Evolutionary conservation across 1,284 basidiomycete species (phyloP), one percentile per base, ranked within the genome.

Genomic region (Thecaphora thlaspeos): DNA sequence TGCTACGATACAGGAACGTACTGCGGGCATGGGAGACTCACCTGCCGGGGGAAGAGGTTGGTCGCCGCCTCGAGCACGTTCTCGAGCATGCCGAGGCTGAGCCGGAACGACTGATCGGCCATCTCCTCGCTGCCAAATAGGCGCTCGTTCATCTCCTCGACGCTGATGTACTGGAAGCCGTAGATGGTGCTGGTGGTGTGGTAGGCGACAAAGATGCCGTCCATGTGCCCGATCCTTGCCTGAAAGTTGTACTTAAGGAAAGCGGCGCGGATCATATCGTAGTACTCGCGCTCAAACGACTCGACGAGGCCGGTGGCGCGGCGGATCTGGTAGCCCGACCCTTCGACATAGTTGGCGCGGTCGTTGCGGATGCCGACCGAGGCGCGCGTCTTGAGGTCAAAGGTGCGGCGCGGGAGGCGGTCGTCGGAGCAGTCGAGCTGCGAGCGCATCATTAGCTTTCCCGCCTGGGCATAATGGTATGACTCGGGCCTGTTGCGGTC

Each of bases 211-310:
- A 98, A 86, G 23, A 95, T 88, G 15, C 94, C 94, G 73, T 97
- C 93, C 94, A 98, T 98, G 73, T 88, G 86, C 2, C 94, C 94
- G 61, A 98, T 97, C 5, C 94, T 86, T 0, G 85, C 93, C 82
- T 98, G 94, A 81, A 97, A 90, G 68, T 85, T 88, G 79, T 94
- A 98, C 81, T 97, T 97, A 52, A 98, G 82, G 81, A 97, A 94
- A 0, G 91, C 92, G 3, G 90, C 88, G 4, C 94, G 85, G 54
- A 93, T 87, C 54, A 98, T 84, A 71, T 98, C 94, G 51, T 66
- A 73, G 41, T 75, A 73, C 47, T 79, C 76, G 14, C 77, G 53
- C 52, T 79, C 77, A 36, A 77, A 79, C n/a, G 65, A 70, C 53
- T 76, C 73, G 32, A 71, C 45, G n/a, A 72, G 58, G 1, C 77